Percentiles rank a stretch among this genome's conserved stretches.
Evolutionary conservation across 495 filamentous ascomycete species (phyloP).

Genomic region (Arthonia radiata): DNA sequence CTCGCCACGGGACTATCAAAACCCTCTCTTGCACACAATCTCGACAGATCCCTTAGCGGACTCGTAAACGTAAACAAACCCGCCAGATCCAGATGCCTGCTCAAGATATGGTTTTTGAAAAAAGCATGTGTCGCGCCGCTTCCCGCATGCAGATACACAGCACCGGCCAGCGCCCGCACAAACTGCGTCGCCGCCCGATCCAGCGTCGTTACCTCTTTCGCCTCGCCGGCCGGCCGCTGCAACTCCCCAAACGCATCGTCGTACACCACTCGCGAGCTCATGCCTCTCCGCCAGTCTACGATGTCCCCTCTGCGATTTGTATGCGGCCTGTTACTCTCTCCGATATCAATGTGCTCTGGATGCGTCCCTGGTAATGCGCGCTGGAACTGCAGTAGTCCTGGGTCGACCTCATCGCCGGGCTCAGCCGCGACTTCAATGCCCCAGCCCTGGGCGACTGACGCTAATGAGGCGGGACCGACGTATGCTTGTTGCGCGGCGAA

Average conservation of each 20-base stretch:
- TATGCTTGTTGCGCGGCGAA: conserved; percentile 68
- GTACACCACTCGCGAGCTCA: conserved; percentile 45
- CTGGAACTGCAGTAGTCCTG: conserved; percentile 69
- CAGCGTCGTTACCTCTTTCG: conserved; percentile 15
- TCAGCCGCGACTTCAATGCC: conserved; percentile 63
- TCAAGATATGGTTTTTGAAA: conserved; percentile 57
- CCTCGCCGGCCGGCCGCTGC: conserved; percentile 3
- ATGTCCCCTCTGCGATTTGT: conserved; percentile 8
- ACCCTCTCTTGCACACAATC: conserved; percentile 63
- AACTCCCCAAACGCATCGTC: conserved; percentile 60
- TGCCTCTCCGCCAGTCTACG: conserved; percentile 34
- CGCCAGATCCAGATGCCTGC: conserved; percentile 49
- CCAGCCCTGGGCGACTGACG: conserved; percentile 54
- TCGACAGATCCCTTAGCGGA: conserved; percentile 54
- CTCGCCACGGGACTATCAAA: conserved; percentile 75
- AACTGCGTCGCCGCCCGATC: conserved; percentile 35
- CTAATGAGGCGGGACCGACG: conserved; percentile 43
- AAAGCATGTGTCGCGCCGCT: conserved; percentile 49
- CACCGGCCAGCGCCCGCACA: conserved; percentile 56
- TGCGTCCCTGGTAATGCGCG: conserved; percentile 29
- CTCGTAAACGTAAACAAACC: conserved; percentile 59
- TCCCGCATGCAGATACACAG: conserved; percentile 59
- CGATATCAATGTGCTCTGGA: conserved; percentile 14
- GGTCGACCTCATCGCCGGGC: conserved; percentile 77
- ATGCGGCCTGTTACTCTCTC: conserved; percentile 8